These are phyloP conservation scores for Chenopodium quinoa DNA, from an alignment of 148 eudicot species.

Conservation along the genomic window DNA sequence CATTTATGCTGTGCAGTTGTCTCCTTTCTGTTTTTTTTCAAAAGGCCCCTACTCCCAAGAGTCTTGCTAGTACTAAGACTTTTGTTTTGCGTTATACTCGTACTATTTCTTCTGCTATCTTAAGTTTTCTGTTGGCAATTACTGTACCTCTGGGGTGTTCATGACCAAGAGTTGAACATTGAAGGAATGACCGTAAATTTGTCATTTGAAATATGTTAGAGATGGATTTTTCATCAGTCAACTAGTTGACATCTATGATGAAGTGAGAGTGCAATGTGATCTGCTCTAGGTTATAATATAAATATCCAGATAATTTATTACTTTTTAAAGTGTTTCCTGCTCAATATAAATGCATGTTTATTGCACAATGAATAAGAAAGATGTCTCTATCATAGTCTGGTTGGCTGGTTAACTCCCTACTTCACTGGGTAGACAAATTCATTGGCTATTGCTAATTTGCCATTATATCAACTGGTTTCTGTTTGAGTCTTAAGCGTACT, in stretches of 20 bases:
- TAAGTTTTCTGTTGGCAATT: background rate
- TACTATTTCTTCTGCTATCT: background rate
- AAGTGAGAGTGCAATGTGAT: background rate
- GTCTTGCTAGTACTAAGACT: background rate
- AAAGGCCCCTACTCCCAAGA: background rate
- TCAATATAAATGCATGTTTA: background rate
- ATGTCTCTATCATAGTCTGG: background rate
- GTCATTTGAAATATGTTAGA: too few relatives aligned
- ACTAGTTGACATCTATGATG: background rate
- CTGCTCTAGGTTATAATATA: background rate
- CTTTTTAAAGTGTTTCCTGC: background rate
- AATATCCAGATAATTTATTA: background rate
- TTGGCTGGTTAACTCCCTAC: background rate
- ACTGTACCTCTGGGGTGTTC: background rate
- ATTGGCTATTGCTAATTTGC: background rate
- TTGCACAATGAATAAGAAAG: background rate
- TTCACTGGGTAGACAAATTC: background rate
- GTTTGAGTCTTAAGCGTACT: background rate
- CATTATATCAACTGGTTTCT: background rate
- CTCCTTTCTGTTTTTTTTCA: background rate
- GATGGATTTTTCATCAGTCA: background rate
- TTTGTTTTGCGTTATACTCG: background rate
- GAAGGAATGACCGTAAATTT: too few relatives aligned
- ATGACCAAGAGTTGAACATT: background rate
- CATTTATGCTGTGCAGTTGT: background rate